These are phyloP conservation scores for Letharia columbiana DNA, from an alignment of 495 filamentous ascomycete genomes.

Conservation along the genomic window DNA sequence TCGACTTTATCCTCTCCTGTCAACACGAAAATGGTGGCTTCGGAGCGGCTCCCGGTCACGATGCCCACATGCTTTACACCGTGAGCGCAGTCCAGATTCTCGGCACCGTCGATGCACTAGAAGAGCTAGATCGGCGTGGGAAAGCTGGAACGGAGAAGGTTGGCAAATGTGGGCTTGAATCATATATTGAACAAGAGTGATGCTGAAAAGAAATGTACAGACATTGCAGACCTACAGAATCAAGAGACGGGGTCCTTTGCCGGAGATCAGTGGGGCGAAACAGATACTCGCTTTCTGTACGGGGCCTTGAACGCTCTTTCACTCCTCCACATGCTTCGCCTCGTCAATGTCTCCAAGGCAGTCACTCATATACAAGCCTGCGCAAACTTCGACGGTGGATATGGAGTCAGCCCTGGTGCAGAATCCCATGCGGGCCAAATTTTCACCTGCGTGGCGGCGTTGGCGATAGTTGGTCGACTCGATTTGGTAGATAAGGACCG, in stretches of 20 bases:
- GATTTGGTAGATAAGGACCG: slow-evolving; percentile 78
- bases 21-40: slow-evolving; percentile 84
- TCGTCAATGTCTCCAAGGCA: slow-evolving; percentile 70
- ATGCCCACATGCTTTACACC: slow-evolving; percentile 91
- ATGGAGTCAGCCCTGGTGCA: slow-evolving; percentile 77
- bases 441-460: slow-evolving; percentile 85
- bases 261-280: slow-evolving; percentile 94
- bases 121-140: slow-evolving; percentile 63
- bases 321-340: slow-evolving; percentile 57
- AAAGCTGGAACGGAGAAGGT: slow-evolving; percentile 59
- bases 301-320: slow-evolving; percentile 80
- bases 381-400: slow-evolving; percentile 87
- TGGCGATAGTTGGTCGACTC: slow-evolving; percentile 71
- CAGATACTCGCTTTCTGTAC: slow-evolving; percentile 89
- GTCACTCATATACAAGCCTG: slow-evolving; percentile 70
- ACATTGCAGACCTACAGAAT: slow-evolving; percentile 75
- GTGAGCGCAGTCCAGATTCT: slow-evolving; percentile 89
- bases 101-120: slow-evolving; percentile 72
- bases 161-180: slow-evolving; percentile 54
- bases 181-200: background rate
- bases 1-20: slow-evolving; percentile 88
- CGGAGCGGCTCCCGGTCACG: slow-evolving; percentile 86
- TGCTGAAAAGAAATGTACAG: slow-evolving; percentile 34
- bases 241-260: slow-evolving; percentile 72
- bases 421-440: slow-evolving; percentile 92